Conservation (phyloP, 2,329 filamentous ascomycete genomes). For the Verticillium klebahnii region DNA sequence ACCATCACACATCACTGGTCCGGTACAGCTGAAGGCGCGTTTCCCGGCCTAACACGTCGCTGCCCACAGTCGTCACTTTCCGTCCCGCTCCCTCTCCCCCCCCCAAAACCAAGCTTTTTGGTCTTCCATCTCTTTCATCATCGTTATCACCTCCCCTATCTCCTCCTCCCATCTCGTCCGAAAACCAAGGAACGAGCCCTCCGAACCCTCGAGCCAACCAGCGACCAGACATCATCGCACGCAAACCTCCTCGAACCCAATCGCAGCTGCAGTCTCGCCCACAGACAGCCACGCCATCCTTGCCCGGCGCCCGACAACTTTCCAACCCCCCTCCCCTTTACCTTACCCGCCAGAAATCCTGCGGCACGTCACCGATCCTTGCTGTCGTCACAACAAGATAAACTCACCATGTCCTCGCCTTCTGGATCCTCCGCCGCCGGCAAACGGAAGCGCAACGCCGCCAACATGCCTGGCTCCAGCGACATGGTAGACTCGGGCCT, state of each 20-base stretch:
- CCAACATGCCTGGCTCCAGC: constrained; percentile 35
- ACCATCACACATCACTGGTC: background rate
- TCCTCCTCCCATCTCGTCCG: background rate
- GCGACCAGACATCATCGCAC: background rate
- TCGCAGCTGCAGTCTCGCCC: background rate
- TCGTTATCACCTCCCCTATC: background rate
- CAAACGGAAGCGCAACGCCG: constrained; percentile 77
- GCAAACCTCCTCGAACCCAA: background rate
- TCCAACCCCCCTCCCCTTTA: background rate
- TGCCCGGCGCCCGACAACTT: background rate
- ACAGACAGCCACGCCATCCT: background rate
- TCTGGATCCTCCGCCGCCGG: constrained; percentile 47
- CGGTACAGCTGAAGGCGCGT: background rate
- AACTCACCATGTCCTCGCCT: constrained; percentile 54
- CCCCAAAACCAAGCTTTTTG: constrained; percentile 1
- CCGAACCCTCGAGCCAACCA: background rate
- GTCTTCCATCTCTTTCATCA: constrained; percentile 1
- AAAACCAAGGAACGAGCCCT: constrained; percentile 1
- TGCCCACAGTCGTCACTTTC: background rate
- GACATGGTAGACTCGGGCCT: constrained; percentile 49
- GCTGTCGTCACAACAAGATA: background rate
- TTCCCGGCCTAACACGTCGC: background rate
- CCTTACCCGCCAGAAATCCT: background rate
- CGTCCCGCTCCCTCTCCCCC: background rate
- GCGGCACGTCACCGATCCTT: background rate